Evolutionary conservation across 768 basidiomycete species (phyloP).

Genomic region (Crassisporium funariophilum): DNA sequence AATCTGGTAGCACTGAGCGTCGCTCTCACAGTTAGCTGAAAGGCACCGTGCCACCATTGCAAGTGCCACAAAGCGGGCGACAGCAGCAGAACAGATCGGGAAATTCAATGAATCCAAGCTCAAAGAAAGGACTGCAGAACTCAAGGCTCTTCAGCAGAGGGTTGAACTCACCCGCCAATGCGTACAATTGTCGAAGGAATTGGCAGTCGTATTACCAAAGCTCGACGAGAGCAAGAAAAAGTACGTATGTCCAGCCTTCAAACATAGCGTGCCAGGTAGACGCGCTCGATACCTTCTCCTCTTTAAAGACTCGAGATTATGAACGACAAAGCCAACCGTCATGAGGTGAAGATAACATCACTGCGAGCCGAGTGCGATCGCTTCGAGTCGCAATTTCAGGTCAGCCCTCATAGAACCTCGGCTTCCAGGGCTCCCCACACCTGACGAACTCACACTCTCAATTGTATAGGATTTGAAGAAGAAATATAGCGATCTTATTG

Average conservation of each 20-base stretch:
- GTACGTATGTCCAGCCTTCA: constrained; percentile 20
- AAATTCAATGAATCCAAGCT: constrained; percentile 18
- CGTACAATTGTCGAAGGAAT: constrained; percentile 20
- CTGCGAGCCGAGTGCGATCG: constrained; percentile 17
- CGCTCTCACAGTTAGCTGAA: constrained; percentile 21
- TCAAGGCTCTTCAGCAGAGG: constrained; percentile 23
- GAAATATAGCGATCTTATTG: constrained; percentile 24
- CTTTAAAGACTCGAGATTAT: constrained; percentile 12
- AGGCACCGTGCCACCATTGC: constrained; percentile 25
- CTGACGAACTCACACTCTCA: neutral
- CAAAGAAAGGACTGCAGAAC: constrained; percentile 23
- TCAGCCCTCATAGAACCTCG: neutral
- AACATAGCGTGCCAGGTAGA: neutral
- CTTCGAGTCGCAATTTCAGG: constrained; percentile 23
- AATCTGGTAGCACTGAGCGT: constrained; percentile 5
- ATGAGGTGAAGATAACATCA: constrained; percentile 20
- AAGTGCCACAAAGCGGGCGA: constrained; percentile 25
- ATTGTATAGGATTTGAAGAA: constrained; percentile 24
- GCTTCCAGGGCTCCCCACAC: neutral
- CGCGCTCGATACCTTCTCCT: constrained; percentile 1
- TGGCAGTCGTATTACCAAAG: constrained; percentile 21
- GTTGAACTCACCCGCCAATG: constrained; percentile 21
- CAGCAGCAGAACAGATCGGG: constrained; percentile 27
- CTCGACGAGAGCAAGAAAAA: constrained; percentile 27
- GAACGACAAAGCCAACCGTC: constrained; percentile 18